Base-by-base conservation (phyloP, 805 yeast species). In the Lachancea sp. region DNA sequence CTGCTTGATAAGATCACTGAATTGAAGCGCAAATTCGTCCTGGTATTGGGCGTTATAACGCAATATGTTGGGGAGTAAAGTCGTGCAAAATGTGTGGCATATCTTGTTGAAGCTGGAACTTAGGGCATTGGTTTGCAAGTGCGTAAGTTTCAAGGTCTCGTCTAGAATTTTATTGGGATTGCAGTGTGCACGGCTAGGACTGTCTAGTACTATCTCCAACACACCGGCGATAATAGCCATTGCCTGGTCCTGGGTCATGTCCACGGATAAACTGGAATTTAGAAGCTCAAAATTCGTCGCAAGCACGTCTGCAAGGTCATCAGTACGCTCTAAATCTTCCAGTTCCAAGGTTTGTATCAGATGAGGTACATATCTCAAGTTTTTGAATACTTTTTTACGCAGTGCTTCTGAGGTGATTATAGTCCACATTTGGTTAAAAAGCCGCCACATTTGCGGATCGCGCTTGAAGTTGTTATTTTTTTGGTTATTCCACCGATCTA, bases 401-500 rank as follows among this genome's bases (percentile, higher is more conserved):
- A 54, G 46, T 12, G 52, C 49, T n/a, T 62, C 59, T 2, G 47
- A 39, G 6, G 52, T 48, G 18, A 69, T 48, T 0, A 40, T 22
- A 0, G 29, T 19, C 76, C 77, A 75, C 39, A 65, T 56, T 13
- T 52, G 51, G 37, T 56, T 53, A 48, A 77, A 70, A 8, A 80
- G 56, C 9, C 45, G 42, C 90, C 90, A 83, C 2, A 74, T 59
- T 2, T 56, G 51, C 1, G 53, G 41, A 40, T 63, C 59, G n/a
- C 42, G 54, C 49, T 70, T 77, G 65, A 77, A 78, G 5, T 53
- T 45, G 2, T 56, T 45, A n/a, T 59, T 55, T 34, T 68, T 69
- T 8, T 47, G 45, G 41, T 78, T 84, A 42, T 72, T 71, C 51
- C 82, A 57, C 40, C 88, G 65, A 52, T 80, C 86, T 38, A 75